Evolutionary conservation across 805 yeast genomes (phyloP), one percentile per base, ranked within the genome.

Genomic region (Kazachstania bromeliacearum): DNA sequence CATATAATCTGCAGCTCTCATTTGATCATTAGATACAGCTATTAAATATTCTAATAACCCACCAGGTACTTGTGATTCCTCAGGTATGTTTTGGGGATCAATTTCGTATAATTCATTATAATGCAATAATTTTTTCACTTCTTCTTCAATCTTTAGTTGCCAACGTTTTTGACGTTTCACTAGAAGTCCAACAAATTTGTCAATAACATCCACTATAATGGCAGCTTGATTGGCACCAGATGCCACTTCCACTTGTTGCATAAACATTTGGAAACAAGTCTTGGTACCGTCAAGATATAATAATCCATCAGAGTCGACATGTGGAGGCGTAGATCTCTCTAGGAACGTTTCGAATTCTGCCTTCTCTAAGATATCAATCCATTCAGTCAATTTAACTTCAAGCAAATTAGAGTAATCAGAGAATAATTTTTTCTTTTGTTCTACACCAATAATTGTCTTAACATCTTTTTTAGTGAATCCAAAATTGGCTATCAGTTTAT

Each of bases 241-340:
- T 0, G 94, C 92, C 5, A 82, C 88, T 42, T 82, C 94, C 12
- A 85, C 79, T 56, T 87, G 95, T 52, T 85, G 95, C n/a, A 79
- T 77, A 39, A 85, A 74, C 79, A 85, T 80, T 42, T 82, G 75
- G 55, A 83, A 77, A 20, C 87, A 78, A 4, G 81, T 78, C 41
- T 77, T 79, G 36, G 85, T 81, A 37, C 85, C 92, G 37, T 85
- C 85, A 37, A 85, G 62, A 18, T 79, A 85, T 34, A 67, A 67
- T 12, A 72, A 64, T 10, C 75, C 73, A 39, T 84, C 85, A 4
- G 75, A 68, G 52, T 79, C 85, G 4, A 63, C 53, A 38, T 77
- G 85, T 6, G 96, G 96, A 6, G 94, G 87, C 6, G 69, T 67
- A 12, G 67, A 64, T 54, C 96, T 75, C 29, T 67, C 65, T 25